phyloP scores from a whole-genome alignment of 176 grass and related monocot genomes.

The Zoysia pacifica region DNA sequence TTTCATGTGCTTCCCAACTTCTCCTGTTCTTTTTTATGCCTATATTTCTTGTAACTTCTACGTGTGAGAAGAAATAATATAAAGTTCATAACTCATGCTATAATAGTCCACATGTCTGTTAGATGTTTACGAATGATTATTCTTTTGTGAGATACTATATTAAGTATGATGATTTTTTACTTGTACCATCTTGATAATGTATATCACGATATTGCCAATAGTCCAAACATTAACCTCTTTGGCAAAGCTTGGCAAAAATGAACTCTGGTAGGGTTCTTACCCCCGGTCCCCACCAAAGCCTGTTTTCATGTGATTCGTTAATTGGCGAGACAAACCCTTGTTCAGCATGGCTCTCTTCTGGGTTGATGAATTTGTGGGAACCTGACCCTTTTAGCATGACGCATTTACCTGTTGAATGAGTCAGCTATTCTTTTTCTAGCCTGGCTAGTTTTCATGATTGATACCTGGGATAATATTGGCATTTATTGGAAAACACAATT shows the following conservation, averaged over 20 bases:
- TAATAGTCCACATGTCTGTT: not conserved
- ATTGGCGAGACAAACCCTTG: not conserved
- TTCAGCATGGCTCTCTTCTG: not conserved
- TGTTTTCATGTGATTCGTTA: not conserved
- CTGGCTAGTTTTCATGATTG: not conserved
- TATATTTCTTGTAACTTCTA: not conserved
- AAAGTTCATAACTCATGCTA: not conserved
- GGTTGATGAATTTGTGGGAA: not conserved
- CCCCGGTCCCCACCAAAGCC: not conserved
- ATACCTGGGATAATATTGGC: not conserved
- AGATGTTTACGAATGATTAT: not conserved
- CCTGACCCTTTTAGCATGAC: not conserved
- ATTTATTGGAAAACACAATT: not conserved
- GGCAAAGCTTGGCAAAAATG: not conserved
- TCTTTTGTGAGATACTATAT: not conserved
- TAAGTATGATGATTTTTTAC: not conserved
- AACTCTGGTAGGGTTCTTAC: not conserved
- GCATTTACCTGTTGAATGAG: no score
- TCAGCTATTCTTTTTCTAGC: not conserved
- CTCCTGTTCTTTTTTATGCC: conserved; percentile 22
- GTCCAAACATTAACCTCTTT: not conserved
- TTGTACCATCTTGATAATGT: not conserved
- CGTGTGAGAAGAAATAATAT: conserved; percentile 9
- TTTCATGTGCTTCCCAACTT: not conserved
- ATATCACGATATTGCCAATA: not conserved